These are phyloP conservation scores for Venturia effusa DNA, from an alignment of 2,329 filamentous ascomycete genomes.

Conservation along the genomic window DNA sequence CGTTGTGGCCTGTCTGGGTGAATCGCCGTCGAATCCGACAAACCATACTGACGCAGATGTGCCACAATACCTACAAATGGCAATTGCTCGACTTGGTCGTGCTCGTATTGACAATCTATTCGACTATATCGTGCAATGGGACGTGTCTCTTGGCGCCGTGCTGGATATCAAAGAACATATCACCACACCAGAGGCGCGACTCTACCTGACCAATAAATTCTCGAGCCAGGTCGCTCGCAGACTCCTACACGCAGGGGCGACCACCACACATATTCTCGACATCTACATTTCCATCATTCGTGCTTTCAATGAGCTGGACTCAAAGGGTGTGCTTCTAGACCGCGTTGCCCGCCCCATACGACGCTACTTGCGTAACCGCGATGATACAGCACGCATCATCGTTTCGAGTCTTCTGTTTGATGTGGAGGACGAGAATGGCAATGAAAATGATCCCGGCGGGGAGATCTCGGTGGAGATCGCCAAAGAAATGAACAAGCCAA, in stretches of 20 bases:
- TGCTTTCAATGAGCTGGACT: conserved; percentile 63
- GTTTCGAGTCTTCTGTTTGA: conserved; percentile 62
- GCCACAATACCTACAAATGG: conserved; percentile 59
- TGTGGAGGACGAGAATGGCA: conserved; percentile 36
- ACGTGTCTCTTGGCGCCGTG: conserved; percentile 57
- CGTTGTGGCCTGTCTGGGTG: conserved; percentile 48
- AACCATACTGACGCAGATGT: conserved; percentile 27
- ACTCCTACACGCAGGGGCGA: conserved; percentile 64
- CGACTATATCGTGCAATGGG: conserved; percentile 69
- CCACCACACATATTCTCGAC: conserved; percentile 63
- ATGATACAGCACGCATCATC: conserved; percentile 68
- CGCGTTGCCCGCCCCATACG: conserved; percentile 63
- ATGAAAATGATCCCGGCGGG: conserved; percentile 35
- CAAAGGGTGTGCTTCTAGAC: conserved; percentile 66
- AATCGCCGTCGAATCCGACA: conserved; percentile 17
- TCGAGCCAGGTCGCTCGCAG: conserved; percentile 53
- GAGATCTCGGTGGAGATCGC: conserved; percentile 60
- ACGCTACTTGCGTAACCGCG: conserved; percentile 63
- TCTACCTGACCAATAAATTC: conserved; percentile 61
- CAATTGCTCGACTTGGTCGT: conserved; percentile 55
- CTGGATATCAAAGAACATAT: conserved; percentile 62
- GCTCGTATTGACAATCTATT: conserved; percentile 63
- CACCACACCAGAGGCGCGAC: conserved; percentile 55
- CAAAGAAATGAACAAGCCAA: conserved; percentile 52
- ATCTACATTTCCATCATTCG: conserved; percentile 72